Percentiles rank a stretch among this genome's conserved stretches.
These are phyloP conservation scores for Ophiostoma ips DNA, from an alignment of 2,329 filamentous ascomycete genomes.

Conservation along the genomic window DNA sequence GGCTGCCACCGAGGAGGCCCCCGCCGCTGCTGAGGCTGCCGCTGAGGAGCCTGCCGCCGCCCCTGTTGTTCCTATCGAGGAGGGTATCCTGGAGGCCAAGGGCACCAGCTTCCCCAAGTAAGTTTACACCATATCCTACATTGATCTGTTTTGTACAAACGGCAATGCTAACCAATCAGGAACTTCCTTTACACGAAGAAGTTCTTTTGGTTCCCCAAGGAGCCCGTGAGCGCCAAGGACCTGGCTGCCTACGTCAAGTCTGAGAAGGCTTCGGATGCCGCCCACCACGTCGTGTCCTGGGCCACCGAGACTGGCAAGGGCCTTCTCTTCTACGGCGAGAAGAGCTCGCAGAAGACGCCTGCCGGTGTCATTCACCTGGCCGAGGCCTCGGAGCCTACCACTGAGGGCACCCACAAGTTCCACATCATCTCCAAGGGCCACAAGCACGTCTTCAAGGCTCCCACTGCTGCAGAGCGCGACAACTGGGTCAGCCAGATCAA, in stretches of 20 bases:
- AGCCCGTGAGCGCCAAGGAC: slow-evolving; percentile 59
- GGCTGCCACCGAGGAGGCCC: slow-evolving; percentile 23
- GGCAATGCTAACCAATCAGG: slow-evolving; percentile 23
- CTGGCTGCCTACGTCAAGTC: slow-evolving; percentile 67
- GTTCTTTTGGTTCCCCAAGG: slow-evolving; percentile 75
- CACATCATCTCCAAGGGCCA: slow-evolving; percentile 70
- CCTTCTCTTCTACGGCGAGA: slow-evolving; percentile 81
- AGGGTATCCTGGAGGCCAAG: slow-evolving; percentile 84
- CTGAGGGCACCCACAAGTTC: slow-evolving; percentile 71
- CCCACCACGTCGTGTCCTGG: slow-evolving; percentile 75
- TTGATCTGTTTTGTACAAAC: slow-evolving; percentile 21
- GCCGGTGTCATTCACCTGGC: slow-evolving; percentile 69
- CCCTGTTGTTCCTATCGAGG: slow-evolving; percentile 41
- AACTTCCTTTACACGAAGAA: slow-evolving; percentile 85
- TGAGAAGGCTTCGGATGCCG: slow-evolving; percentile 66
- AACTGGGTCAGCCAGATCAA: slow-evolving; percentile 83
- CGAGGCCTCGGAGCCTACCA: slow-evolving; percentile 54
- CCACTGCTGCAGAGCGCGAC: slow-evolving; percentile 62
- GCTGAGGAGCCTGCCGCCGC: slow-evolving; percentile 22
- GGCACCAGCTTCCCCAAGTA: slow-evolving; percentile 77
- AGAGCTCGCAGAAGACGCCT: slow-evolving; percentile 69
- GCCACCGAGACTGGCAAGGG: slow-evolving; percentile 90
- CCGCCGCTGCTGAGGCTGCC: slow-evolving; percentile 17
- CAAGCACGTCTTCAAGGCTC: slow-evolving; percentile 89
- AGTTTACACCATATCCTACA: slow-evolving; percentile 28